phyloP scores from a whole-genome alignment of 2,329 filamentous ascomycete genomes.

The Colletotrichum aenigma region DNA sequence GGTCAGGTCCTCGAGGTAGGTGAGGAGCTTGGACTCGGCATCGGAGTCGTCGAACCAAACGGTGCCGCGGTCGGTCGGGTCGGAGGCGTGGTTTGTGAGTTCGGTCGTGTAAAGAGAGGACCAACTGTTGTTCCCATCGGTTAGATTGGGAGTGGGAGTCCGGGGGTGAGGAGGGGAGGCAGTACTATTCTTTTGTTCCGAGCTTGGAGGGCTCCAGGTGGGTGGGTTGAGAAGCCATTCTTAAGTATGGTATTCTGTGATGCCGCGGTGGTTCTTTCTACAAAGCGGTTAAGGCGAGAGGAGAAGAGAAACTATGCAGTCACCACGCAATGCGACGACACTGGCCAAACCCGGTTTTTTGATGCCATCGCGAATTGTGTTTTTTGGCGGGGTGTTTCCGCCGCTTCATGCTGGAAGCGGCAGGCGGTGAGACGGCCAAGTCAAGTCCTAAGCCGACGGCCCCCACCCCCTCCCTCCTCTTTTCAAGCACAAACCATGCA shows the following conservation, averaged over 20 bases:
- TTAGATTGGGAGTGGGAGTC: neutral
- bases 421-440: neutral
- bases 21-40: conserved; percentile 81
- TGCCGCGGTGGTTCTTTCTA: neutral
- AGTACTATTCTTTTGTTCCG: conserved; percentile 88
- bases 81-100: conserved; percentile 70
- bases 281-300: neutral
- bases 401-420: neutral
- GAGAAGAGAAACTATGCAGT: neutral
- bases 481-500: neutral
- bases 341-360: neutral
- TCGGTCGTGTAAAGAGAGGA: conserved; percentile 75
- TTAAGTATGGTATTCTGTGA: neutral
- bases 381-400: conserved; percentile 10
- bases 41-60: conserved; percentile 96
- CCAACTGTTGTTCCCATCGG: conserved; percentile 59
- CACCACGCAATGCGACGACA: neutral
- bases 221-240: conserved; percentile 48
- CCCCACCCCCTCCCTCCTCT: neutral
- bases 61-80: conserved; percentile 82
- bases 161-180: conserved; percentile 31
- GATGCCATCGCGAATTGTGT: conserved; percentile 11
- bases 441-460: neutral
- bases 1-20: conserved; percentile 57
- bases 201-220: conserved; percentile 79